A percentile compares a stretch with the other conserved stretches of the same genome.
These are phyloP conservation scores for Zygnema circumcarinatum DNA, from an alignment of 139 green algal genomes.

Conservation along the genomic window DNA sequence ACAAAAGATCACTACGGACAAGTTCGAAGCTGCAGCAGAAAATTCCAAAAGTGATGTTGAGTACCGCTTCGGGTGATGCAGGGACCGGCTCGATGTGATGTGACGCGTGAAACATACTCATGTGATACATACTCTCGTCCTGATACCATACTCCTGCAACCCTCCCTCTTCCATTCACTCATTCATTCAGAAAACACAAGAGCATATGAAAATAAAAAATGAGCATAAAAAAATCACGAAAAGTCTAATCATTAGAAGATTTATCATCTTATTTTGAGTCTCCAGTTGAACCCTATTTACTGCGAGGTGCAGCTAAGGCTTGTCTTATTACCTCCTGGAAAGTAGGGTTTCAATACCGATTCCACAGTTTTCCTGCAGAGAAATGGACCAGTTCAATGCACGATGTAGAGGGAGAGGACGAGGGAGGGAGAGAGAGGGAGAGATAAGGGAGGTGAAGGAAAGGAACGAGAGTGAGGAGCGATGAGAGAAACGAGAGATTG, in stretches of 20 bases:
- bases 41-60: not conserved
- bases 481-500: too few species aligned
- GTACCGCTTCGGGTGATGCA: conserved; percentile 33
- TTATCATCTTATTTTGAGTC: not conserved
- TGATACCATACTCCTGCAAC: conserved; percentile 49
- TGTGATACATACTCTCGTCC: conserved; percentile 51
- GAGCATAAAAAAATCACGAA: not conserved
- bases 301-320: too few species aligned
- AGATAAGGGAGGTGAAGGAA: too few species aligned
- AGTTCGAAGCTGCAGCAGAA: not conserved
- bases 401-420: too few species aligned
- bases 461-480: not conserved
- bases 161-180: not conserved
- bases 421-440: too few species aligned
- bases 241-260: not conserved
- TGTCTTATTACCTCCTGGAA: too few species aligned
- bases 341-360: too few species aligned
- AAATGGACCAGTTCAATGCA: too few species aligned
- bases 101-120: conserved; percentile 51
- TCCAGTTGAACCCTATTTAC: not conserved
- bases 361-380: too few species aligned
- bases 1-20: not conserved
- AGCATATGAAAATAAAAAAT: not conserved
- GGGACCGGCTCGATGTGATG: conserved; percentile 40
- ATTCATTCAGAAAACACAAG: too few species aligned